Conservation (phyloP, 2,329 filamentous ascomycete species). For the Fusarium falciforme region DNA sequence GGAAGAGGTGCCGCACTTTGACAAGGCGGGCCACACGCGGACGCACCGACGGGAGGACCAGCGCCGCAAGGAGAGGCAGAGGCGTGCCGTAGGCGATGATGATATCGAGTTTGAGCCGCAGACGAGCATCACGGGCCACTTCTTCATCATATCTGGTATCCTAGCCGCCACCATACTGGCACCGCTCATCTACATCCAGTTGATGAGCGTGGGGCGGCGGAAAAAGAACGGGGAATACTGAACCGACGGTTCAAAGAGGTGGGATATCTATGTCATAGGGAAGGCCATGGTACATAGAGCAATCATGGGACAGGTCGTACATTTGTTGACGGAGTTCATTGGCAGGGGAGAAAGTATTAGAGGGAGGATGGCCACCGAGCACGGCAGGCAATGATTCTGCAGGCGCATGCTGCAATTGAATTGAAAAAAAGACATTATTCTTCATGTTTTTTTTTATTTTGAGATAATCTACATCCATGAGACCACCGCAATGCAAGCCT, state of each 20-base stretch:
- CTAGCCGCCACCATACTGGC: conserved; percentile 59
- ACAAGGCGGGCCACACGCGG: conserved; percentile 76
- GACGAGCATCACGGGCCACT: conserved; percentile 56
- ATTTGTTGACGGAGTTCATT: background rate
- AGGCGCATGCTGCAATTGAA: background rate
- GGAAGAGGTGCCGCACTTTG: conserved; percentile 80
- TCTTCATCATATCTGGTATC: conserved; percentile 62
- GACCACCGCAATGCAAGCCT: conserved; percentile 46
- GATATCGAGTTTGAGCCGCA: conserved; percentile 55
- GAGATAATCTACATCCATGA: conserved; percentile 48
- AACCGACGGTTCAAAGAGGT: background rate
- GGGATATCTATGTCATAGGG: background rate
- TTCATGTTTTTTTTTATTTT: conserved; percentile 43
- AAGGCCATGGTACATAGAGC: background rate
- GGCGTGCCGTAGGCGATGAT: conserved; percentile 54
- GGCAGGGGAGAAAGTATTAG: background rate
- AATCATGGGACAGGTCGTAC: background rate
- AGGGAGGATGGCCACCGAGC: background rate
- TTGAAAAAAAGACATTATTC: conserved; percentile 32
- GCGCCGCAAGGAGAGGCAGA: conserved; percentile 50
- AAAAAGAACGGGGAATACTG: conserved; percentile 39
- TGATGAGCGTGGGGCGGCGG: conserved; percentile 49
- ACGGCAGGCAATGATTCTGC: background rate
- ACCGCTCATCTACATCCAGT: conserved; percentile 55
- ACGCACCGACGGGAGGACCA: conserved; percentile 76